Base-by-base conservation (phyloP, 306 rosid species). In the Pyrus communis region DNA sequence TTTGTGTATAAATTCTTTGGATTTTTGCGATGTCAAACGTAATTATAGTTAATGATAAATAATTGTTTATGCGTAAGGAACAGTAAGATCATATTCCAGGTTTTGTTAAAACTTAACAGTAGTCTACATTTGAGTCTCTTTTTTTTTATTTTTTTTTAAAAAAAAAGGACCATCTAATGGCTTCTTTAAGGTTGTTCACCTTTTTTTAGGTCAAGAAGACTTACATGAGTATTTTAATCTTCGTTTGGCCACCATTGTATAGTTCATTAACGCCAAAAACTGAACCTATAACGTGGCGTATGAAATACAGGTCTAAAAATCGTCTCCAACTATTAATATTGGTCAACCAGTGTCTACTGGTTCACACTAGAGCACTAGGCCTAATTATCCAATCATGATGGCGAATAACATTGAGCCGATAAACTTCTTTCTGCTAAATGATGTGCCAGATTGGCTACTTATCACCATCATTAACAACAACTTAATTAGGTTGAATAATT, bases 171-270 rank as follows among this genome's bases (percentile, higher is more conserved):
- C 35, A 4, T 0, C 1, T 31, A 5, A 7, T 31, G 35, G 40
- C 9, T 2, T 35, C 40, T 35, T 0, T 5, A 35, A 2, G 9
- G 2, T 0, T 0, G 9, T 35, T 2, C 9, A 35, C 9, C 9
- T 35, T 0, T 35, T 35, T 35, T 0, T 7, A 0, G 4, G 0
- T 9, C 2, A 0, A 7, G 9, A 38, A 38, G 10, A 38, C 2
- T 7, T 0, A 38, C 2, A 38, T 7, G 10, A 0, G 0, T 0
- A 38, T 38, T 38, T 38, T 0, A 7, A 2, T 38, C 2, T 38
- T 0, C 0, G 0, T 0, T 7, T 38, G 2, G 0, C 10, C 2
- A 38, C 0, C 9, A 38, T 38, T 0, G 0, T 38, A 0, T 38
- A 2, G 0, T 38, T 38, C 2, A 38, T 1, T 0, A 38, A 8